Evolutionary conservation across 2,329 filamentous ascomycete genomes (phyloP).

Genomic region (Didymellaceae sp.): DNA sequence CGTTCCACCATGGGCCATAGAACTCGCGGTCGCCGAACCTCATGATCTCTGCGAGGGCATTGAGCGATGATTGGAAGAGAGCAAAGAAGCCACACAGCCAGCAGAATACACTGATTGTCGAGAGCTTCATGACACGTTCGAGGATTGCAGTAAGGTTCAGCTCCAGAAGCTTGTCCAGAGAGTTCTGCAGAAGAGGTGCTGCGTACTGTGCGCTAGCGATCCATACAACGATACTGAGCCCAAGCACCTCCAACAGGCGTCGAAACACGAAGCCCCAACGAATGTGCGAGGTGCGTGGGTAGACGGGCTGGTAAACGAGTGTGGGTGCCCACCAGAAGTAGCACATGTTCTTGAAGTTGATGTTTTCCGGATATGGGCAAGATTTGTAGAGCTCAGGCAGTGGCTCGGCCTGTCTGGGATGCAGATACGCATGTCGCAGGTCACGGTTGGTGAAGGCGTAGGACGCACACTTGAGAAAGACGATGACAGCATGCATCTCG

Average conservation of each 20-base stretch:
- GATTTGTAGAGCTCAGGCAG: slow-evolving; percentile 81
- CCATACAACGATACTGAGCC: slow-evolving; percentile 90
- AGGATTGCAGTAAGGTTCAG: slow-evolving; percentile 82
- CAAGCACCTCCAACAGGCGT: slow-evolving; percentile 76
- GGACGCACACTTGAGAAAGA: slow-evolving; percentile 94
- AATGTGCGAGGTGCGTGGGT: slow-evolving; percentile 81
- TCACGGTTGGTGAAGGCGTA: slow-evolving; percentile 98
- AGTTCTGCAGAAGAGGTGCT: slow-evolving; percentile 86
- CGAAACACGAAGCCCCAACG: slow-evolving; percentile 89
- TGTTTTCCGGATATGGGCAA: slow-evolving; percentile 89
- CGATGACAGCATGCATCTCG: slow-evolving; percentile 89
- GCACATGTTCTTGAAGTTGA: slow-evolving; percentile 83
- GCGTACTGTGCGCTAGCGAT: slow-evolving; percentile 94
- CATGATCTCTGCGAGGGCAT: slow-evolving; percentile 88
- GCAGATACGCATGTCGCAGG: slow-evolving; percentile 86
- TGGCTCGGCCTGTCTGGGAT: slow-evolving; percentile 72
- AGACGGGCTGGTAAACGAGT: slow-evolving; percentile 94
- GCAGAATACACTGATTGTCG: slow-evolving; percentile 92
- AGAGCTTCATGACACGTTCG: slow-evolving; percentile 91
- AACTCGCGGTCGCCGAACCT: slow-evolving; percentile 92
- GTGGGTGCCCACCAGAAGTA: slow-evolving; percentile 99
- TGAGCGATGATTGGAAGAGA: slow-evolving; percentile 90
- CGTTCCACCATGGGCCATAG: slow-evolving; percentile 98
- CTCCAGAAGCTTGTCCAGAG: slow-evolving; percentile 81
- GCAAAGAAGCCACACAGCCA: slow-evolving; percentile 99